Percentiles rank a stretch among this genome's conserved stretches.
These are phyloP conservation scores for Dissophora globulifera DNA, from an alignment of 192 early-diverging fungal species.

Conservation along the genomic window DNA sequence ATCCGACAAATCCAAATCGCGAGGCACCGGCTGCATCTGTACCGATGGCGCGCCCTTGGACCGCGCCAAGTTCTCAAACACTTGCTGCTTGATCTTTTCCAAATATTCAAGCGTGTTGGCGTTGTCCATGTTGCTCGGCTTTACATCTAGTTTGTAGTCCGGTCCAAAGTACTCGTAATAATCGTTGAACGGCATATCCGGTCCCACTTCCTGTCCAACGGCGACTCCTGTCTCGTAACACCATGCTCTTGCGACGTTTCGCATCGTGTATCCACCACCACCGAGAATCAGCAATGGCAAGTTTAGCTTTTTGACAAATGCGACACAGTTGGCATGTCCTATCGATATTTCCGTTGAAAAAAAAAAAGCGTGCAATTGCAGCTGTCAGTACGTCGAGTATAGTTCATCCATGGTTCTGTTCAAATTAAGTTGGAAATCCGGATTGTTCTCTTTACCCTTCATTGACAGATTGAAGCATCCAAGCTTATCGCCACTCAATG, in stretches of 20 bases:
- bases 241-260: constrained; percentile 95
- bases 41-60: constrained; percentile 83
- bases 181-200: constrained; percentile 82
- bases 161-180: constrained; percentile 94
- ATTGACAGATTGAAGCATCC: constrained; percentile 96
- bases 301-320: constrained; percentile 91
- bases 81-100: constrained; percentile 74
- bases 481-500: constrained; percentile 90
- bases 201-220: constrained; percentile 71
- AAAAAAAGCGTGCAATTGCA: too few species aligned
- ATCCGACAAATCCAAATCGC: constrained; percentile 68
- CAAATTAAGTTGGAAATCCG: too few species aligned
- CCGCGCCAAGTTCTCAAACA: constrained; percentile 72
- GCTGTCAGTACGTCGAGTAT: too few species aligned
- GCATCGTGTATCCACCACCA: constrained; percentile 97
- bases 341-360: too few species aligned
- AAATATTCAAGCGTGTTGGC: constrained; percentile 87
- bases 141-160: constrained; percentile 86
- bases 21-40: constrained; percentile 83
- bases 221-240: constrained; percentile 93
- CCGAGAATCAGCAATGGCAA: constrained; percentile 93
- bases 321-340: constrained; percentile 93
- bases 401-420: too few species aligned
- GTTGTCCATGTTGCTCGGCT: constrained; percentile 87
- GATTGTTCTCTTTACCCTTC: constrained; percentile 57